A percentile compares a stretch with the other conserved stretches of the same genome.
phyloP scores from a whole-genome alignment of 495 filamentous ascomycete species.

The Lasiosphaeria hispida region DNA sequence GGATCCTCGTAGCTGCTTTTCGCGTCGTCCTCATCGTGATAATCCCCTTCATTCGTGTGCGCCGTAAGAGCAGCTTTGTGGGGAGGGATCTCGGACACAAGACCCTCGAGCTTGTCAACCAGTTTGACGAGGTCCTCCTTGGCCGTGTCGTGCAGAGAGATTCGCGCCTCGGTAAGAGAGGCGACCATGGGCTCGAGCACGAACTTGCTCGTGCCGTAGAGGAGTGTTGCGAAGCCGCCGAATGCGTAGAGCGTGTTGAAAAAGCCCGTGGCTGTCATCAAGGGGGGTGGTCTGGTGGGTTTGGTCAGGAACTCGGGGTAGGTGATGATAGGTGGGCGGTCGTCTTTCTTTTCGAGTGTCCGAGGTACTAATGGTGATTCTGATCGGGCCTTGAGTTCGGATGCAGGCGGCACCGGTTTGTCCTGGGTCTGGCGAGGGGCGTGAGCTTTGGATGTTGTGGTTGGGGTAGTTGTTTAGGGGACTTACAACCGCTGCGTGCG shows the following conservation, averaged over 20 bases:
- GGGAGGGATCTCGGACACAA: constrained; percentile 59
- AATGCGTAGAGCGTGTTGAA: constrained; percentile 77
- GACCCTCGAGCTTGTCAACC: constrained; percentile 68
- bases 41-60: neutral
- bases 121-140: constrained; percentile 62
- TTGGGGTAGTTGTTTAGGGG: constrained; percentile 16
- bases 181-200: constrained; percentile 81
- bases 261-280: constrained; percentile 73
- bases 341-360: constrained; percentile 30
- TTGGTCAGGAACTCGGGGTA: constrained; percentile 92
- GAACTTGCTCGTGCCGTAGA: constrained; percentile 81
- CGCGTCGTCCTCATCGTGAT: constrained; percentile 30
- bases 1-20: constrained; percentile 56
- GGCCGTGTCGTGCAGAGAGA: constrained; percentile 70
- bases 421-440: neutral
- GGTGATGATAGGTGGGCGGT: constrained; percentile 86
- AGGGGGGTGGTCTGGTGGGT: constrained; percentile 57
- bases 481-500: constrained; percentile 15
- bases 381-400: neutral
- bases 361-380: constrained; percentile 11
- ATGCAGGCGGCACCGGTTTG: neutral
- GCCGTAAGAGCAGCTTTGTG: neutral
- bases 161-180: constrained; percentile 70
- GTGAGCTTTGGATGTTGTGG: constrained; percentile 7
- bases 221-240: constrained; percentile 61